Evolutionary conservation across 2,329 filamentous ascomycete species (phyloP), one percentile per base, ranked within the genome.

Genomic region (Beauveria varroae): DNA sequence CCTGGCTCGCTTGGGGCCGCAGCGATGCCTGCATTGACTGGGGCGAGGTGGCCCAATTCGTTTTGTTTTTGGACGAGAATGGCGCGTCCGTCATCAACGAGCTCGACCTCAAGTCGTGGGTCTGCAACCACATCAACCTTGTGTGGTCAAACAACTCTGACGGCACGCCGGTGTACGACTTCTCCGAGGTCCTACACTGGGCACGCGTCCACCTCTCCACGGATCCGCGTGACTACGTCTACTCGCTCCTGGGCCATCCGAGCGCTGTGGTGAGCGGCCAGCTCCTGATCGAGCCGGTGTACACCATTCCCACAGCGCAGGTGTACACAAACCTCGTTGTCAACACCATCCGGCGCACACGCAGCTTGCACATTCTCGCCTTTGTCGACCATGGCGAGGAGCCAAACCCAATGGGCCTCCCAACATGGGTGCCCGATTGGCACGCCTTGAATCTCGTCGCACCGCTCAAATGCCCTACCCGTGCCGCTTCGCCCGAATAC

Each of bases 121-220:
- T 62, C 24, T 57, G 53, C 54, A 62, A 62, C 41, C 60, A 62
- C 30, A 58, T 62, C 54, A 62, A 62, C 40, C 60, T 62, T 6
- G 60, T 62, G 14, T 62, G 60, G 60, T 62, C 60, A n/a, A 53
- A 49, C 55, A 47, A 54, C 8, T 20, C 47, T 26, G 37, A 57
- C 44, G 60, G 60, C 53, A 54, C 47, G 1, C 60, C 60, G 8
- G 10, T 47, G 14, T 62, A 28, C 30, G 60, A 62, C 41, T 62
- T 62, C 20, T 52, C 54, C 41, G 60, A 62, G 30, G 60, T 62
- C 2, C 41, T 62, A 30, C 60, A 62, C 28, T 62, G 60, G 60
- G 60, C 60, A 6, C 53, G 60, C 46, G 41, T 57, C 8, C 60
- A 62, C 43, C 37, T 46, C 16, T 62, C 60, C n/a, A 62, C 60